Evolutionary conservation across 441 rosid genomes (phyloP).

Genomic region (Euphorbia celastroides): DNA sequence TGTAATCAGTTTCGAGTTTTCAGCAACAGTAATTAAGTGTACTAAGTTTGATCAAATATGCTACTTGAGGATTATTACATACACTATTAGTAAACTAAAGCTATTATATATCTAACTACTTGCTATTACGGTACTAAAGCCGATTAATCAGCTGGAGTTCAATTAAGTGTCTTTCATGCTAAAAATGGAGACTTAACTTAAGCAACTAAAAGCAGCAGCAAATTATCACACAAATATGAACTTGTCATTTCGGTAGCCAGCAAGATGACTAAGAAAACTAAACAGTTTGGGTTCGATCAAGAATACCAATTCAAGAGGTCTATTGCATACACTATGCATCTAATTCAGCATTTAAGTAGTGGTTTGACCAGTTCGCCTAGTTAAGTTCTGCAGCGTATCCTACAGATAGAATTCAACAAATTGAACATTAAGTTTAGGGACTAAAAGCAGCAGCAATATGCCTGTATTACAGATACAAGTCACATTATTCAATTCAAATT

Average conservation of each 20-base stretch:
- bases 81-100: neutral
- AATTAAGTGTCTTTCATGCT: neutral
- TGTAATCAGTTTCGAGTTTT: neutral
- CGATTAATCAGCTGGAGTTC: neutral
- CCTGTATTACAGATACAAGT: no score
- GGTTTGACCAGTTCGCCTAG: no score
- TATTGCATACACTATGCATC: no score
- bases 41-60: neutral
- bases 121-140: neutral
- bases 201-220: neutral
- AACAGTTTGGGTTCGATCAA: no score
- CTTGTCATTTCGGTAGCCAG: neutral
- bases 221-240: neutral
- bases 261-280: no score
- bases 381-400: no score
- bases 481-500: no score
- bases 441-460: no score
- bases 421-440: no score
- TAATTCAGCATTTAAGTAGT: no score
- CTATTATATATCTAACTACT: neutral
- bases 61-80: neutral
- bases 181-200: neutral
- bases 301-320: no score
- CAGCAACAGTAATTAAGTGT: neutral
- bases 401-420: no score